These are phyloP conservation scores for Magnaporthiopsis rhizophila DNA, from an alignment of 2,329 filamentous ascomycete species.

Conservation along the genomic window DNA sequence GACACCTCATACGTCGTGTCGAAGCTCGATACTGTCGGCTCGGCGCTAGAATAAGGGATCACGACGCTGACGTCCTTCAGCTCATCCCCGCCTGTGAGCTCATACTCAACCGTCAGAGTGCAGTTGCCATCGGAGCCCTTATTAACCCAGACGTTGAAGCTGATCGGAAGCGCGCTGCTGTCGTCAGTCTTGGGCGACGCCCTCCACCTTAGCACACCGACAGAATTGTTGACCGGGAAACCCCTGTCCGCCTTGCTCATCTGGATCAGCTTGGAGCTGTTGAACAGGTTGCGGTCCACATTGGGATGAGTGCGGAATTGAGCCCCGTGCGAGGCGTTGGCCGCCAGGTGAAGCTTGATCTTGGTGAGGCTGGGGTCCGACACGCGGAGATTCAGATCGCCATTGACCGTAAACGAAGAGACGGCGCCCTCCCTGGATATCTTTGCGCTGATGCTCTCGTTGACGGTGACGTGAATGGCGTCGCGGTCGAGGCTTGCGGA, in stretches of 20 bases:
- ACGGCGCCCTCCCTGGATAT: conserved; percentile 81
- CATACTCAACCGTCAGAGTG: conserved; percentile 92
- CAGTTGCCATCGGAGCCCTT: conserved; percentile 72
- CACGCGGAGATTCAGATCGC: conserved; percentile 86
- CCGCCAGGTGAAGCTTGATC: conserved; percentile 74
- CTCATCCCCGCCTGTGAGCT: conserved; percentile 71
- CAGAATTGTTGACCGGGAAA: conserved; percentile 90
- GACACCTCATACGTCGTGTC: conserved; percentile 92
- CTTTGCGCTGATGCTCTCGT: conserved; percentile 84
- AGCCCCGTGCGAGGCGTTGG: conserved; percentile 70
- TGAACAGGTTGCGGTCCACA: conserved; percentile 85
- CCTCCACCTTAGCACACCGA: conserved; percentile 90
- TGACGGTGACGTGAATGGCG: conserved; percentile 79
- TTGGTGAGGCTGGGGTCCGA: conserved; percentile 84
- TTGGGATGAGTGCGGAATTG: conserved; percentile 96
- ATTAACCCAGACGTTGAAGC: conserved; percentile 97
- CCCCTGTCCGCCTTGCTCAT: conserved; percentile 80
- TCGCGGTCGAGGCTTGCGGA: conserved; percentile 70
- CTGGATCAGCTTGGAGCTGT: conserved; percentile 74
- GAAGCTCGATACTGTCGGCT: conserved; percentile 85
- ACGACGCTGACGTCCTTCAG: conserved; percentile 79
- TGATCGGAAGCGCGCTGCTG: conserved; percentile 75
- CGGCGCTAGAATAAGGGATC: conserved; percentile 78
- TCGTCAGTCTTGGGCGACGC: conserved; percentile 76
- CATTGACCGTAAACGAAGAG: conserved; percentile 81